These are phyloP conservation scores for Fraxinus quadrangulata DNA, from an alignment of 257 asterid genomes.

Conservation along the genomic window DNA sequence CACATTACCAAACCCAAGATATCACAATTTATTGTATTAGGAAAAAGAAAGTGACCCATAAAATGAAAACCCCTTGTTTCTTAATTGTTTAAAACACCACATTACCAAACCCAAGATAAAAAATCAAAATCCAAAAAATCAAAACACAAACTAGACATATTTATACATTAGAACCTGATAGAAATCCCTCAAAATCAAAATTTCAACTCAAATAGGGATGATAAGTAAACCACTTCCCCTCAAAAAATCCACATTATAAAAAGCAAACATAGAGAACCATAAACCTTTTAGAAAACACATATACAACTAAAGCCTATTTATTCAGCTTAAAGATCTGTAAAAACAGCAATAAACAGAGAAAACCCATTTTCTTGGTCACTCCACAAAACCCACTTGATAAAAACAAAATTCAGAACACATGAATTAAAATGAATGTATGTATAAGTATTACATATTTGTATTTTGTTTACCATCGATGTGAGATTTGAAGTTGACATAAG, in stretches of 20 bases:
- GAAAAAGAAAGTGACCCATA: no score
- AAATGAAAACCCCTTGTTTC: no score
- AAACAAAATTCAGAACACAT: not conserved
- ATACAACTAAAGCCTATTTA: not conserved
- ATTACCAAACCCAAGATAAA: no score
- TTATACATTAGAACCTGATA: not conserved
- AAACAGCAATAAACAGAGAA: not conserved
- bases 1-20: not conserved
- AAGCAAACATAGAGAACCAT: not conserved
- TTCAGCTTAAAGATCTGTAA: not conserved
- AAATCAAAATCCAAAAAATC: no score
- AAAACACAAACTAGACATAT: not conserved
- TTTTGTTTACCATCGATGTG: constrained; percentile 39
- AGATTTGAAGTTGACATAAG: constrained; percentile 51
- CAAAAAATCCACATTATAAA: no score
- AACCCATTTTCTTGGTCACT: not conserved
- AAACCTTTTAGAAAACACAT: not conserved
- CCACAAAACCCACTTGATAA: not conserved
- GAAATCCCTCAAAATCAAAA: not conserved
- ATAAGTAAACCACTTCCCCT: not conserved
- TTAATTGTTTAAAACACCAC: no score
- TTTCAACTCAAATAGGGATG: not conserved
- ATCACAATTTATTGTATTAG: no score
- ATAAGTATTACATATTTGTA: no score
- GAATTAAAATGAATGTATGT: not conserved